Conservation (phyloP, 2,329 filamentous ascomycete genomes). For the Catunica adiposa region DNA sequence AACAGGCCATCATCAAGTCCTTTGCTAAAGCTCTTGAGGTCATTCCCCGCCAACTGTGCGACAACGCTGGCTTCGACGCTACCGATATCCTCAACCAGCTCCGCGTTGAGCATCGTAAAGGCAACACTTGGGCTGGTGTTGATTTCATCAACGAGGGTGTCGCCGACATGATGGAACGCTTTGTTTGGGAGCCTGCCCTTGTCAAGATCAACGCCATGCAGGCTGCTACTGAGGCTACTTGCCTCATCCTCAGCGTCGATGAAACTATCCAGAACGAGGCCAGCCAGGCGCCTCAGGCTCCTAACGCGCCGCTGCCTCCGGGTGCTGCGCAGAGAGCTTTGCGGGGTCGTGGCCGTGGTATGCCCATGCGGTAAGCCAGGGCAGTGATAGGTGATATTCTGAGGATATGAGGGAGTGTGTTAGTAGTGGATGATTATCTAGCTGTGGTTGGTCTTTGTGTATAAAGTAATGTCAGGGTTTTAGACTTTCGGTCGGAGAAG, state of each 20-base stretch:
- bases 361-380: slow-evolving; percentile 59
- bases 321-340: slow-evolving; percentile 81
- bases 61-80: slow-evolving; percentile 96
- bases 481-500: background rate
- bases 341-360: slow-evolving; percentile 66
- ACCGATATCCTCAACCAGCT: slow-evolving; percentile 95
- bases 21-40: slow-evolving; percentile 96
- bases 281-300: slow-evolving; percentile 67
- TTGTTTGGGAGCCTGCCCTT: slow-evolving; percentile 93
- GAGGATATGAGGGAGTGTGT: background rate
- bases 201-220: slow-evolving; percentile 97
- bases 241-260: slow-evolving; percentile 87
- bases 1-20: slow-evolving; percentile 92
- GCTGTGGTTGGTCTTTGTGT: background rate
- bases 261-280: slow-evolving; percentile 99
- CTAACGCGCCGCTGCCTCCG: slow-evolving; percentile 55
- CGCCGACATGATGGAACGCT: slow-evolving; percentile 82
- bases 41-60: slow-evolving; percentile 89
- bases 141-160: slow-evolving; percentile 89
- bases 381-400: background rate
- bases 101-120: slow-evolving; percentile 89
- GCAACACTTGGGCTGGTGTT: slow-evolving; percentile 84
- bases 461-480: background rate
- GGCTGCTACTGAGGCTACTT: slow-evolving; percentile 86
- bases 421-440: background rate